phyloP scores from a whole-genome alignment of 1,284 basidiomycete genomes.

The Apiotrichum domesticum region DNA sequence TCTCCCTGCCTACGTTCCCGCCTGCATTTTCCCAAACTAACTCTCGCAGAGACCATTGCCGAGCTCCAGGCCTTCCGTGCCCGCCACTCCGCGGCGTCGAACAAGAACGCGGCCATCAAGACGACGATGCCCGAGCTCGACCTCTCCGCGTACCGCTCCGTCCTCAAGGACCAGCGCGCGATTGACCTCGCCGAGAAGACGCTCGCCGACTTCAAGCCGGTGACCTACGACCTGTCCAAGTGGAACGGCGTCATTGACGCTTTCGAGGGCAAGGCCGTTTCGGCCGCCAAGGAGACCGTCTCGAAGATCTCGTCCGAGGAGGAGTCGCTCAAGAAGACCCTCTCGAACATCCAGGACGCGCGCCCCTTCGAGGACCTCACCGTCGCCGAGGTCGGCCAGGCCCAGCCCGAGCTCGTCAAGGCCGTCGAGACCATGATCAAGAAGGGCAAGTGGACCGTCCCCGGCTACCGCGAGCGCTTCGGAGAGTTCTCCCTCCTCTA shows the following conservation, averaged over 20 bases:
- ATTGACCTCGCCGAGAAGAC: conserved; percentile 90
- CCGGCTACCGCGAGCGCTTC: conserved; percentile 79
- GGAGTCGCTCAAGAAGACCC: conserved; percentile 83
- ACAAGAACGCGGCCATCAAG: conserved; percentile 63
- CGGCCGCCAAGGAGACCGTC: conserved; percentile 84
- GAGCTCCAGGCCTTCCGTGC: conserved; percentile 94
- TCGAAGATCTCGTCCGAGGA: conserved; percentile 89
- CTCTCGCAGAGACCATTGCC: conserved; percentile 68
- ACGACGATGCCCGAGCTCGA: conserved; percentile 63
- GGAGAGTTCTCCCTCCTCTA: background rate
- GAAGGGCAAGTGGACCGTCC: conserved; percentile 98
- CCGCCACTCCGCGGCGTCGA: conserved; percentile 82
- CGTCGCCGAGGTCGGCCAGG: conserved; percentile 82
- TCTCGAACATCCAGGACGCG: conserved; percentile 95
- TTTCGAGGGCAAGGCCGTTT: conserved; percentile 93
- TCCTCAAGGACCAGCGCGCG: conserved; percentile 88
- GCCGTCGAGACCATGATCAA: conserved; percentile 91
- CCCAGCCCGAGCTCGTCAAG: conserved; percentile 86
- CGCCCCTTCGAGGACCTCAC: conserved; percentile 97
- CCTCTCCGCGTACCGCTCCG: conserved; percentile 81
- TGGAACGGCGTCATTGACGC: conserved; percentile 95
- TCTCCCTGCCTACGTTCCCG: no score
- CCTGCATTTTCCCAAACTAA: background rate
- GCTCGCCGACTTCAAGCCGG: conserved; percentile 84
- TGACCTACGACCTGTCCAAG: conserved; percentile 87